A percentile compares a stretch with the other conserved stretches of the same genome.
These are phyloP conservation scores for Alternaria sp. DNA, from an alignment of 2,329 filamentous ascomycete genomes.

Conservation along the genomic window DNA sequence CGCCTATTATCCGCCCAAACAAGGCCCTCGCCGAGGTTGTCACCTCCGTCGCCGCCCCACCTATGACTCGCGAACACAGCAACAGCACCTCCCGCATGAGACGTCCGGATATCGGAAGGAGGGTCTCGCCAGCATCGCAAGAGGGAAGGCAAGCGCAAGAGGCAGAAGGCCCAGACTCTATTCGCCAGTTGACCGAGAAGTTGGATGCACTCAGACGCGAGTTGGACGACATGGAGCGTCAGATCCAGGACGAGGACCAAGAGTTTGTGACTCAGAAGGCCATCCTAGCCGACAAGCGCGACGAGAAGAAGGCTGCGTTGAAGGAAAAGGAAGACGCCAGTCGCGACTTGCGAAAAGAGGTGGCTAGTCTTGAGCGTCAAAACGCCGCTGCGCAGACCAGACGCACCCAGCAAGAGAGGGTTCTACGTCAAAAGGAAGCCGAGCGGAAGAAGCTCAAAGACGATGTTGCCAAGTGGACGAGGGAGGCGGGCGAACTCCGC, in stretches of 20 bases:
- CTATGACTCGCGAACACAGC: constrained; percentile 72
- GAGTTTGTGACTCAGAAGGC: constrained; percentile 58
- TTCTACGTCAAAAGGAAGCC: constrained; percentile 72
- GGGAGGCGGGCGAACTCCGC: constrained; percentile 66
- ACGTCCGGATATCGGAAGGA: constrained; percentile 75
- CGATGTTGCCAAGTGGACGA: constrained; percentile 73
- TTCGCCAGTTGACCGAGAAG: constrained; percentile 82
- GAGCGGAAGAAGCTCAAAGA: constrained; percentile 76
- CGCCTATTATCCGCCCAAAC: constrained; percentile 63
- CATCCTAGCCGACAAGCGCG: constrained; percentile 75
- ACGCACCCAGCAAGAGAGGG: constrained; percentile 78
- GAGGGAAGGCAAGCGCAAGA: constrained; percentile 50
- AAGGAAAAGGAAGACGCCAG: constrained; percentile 94
- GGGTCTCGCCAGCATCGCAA: constrained; percentile 74
- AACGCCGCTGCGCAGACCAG: constrained; percentile 84
- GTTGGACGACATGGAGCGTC: constrained; percentile 77
- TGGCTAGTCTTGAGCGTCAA: constrained; percentile 79
- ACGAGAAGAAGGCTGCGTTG: constrained; percentile 77
- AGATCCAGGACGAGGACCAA: constrained; percentile 70
- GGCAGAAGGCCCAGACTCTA: constrained; percentile 50
- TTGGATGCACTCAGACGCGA: constrained; percentile 84
- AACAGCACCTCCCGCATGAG: constrained; percentile 63
- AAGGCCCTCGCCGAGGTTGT: constrained; percentile 67
- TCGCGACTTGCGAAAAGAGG: constrained; percentile 81
- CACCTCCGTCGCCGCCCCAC: constrained; percentile 67